Base-by-base conservation (phyloP, 2,329 filamentous ascomycete species). In the Fusarium gaditjirri region DNA sequence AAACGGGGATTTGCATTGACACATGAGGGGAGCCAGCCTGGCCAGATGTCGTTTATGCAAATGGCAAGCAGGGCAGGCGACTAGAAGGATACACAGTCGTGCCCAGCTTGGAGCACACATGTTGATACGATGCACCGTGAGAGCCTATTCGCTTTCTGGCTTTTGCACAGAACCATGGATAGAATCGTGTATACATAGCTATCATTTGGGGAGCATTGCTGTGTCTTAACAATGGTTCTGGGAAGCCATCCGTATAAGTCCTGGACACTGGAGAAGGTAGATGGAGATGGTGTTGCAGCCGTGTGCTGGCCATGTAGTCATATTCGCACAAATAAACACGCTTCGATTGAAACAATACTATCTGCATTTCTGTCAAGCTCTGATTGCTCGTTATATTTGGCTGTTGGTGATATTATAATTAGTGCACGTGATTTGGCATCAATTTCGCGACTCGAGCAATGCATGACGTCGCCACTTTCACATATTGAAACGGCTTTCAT, bases 361-460 rank as follows among this genome's bases (percentile, higher is more conserved):
- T 27, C 43, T 27, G 23, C n/a, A 35, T 50, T 29, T 35, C 61
- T 54, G 14, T 19, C n/a, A 36, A 19, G 23, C 10, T 53, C 27
- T 53, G 29, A 44, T 12, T 29, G 17, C 33, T 27, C n/a, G 23
- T 27, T 17, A 17, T n/a, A 33, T 19, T 35, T 27, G n/a, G 19
- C 19, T 27, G 17, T 35, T 21, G 23, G 36, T 36, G 29, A 39
- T 16, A 7, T 60, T 29, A n/a, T 25, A 21, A 36, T 9, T 6
- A 27, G 11, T 27, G 39, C 81, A 83, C 81, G 81, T 83, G 81
- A 83, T 75, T 53, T 76, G 80, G 81, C 77, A 80, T 78, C 75
- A 77, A 63, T 82, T 78, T 77, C 79, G 81, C 69, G 81, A 77
- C 46, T 52, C n/a, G 35, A 44, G 43, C 33, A 23, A 44, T 64